Conservation (phyloP, 495 filamentous ascomycete genomes). For the Aspergillus bridgeri region DNA sequence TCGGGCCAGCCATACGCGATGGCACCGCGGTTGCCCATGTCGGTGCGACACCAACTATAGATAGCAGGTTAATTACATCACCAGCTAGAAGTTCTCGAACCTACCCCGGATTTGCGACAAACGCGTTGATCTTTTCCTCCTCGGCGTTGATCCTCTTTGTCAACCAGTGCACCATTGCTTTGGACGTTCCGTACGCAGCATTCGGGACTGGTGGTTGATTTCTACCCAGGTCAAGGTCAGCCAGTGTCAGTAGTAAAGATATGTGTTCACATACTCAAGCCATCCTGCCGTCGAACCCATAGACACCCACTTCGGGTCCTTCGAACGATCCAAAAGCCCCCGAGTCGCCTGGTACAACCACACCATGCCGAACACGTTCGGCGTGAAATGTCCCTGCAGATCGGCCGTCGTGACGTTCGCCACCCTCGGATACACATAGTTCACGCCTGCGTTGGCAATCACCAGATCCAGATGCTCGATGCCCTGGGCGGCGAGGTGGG, state of each 20-base stretch:
- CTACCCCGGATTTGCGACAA: slow-evolving; percentile 29
- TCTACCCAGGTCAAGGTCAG: no score
- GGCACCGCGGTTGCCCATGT: slow-evolving; percentile 43
- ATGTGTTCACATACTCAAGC: slow-evolving; percentile 4
- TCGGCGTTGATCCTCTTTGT: slow-evolving; percentile 35
- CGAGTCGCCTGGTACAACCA: slow-evolving; percentile 12
- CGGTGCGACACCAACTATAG: slow-evolving; percentile 42
- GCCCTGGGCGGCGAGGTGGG: slow-evolving; percentile 23
- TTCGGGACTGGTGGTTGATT: slow-evolving; percentile 22
- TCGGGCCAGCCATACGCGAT: slow-evolving; percentile 29
- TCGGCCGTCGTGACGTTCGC: slow-evolving; percentile 20
- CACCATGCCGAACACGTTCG: slow-evolving; percentile 11
- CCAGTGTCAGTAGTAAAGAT: no score
- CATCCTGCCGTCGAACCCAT: slow-evolving; percentile 24
- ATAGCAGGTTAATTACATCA: slow-evolving; percentile 17
- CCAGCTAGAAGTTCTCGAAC: background rate
- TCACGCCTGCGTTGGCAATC: slow-evolving; percentile 49
- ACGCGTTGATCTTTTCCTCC: slow-evolving; percentile 33
- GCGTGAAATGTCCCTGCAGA: slow-evolving; percentile 17
- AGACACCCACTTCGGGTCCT: slow-evolving; percentile 33
- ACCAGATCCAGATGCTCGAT: slow-evolving; percentile 46
- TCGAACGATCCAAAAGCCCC: slow-evolving; percentile 28
- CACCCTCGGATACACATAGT: slow-evolving; percentile 15
- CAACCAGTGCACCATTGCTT: slow-evolving; percentile 38
- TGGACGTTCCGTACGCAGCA: slow-evolving; percentile 38